phyloP scores from a whole-genome alignment of 1,284 basidiomycete species.

The Ceratobasidium sp. region DNA sequence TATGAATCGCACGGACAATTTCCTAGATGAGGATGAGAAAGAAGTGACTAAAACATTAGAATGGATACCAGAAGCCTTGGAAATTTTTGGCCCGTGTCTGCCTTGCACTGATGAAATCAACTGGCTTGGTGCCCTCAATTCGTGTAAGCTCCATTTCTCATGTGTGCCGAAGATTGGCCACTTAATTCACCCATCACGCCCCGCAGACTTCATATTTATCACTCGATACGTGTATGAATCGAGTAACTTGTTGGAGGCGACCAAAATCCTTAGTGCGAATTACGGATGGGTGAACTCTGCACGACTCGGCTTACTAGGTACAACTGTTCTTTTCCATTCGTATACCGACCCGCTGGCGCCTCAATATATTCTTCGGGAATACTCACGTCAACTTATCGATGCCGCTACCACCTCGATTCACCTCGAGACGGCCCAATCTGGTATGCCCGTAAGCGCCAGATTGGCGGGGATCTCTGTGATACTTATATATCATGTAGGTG shows the following conservation, averaged over 20 bases:
- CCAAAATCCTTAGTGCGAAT: neutral
- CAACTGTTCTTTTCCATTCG: constrained; percentile 1
- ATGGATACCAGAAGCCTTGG: constrained; percentile 2
- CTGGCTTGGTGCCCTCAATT: neutral
- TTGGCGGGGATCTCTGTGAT: constrained; percentile 12
- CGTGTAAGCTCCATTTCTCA: constrained; percentile 7
- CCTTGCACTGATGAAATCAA: neutral
- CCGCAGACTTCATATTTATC: neutral
- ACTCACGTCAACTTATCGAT: neutral
- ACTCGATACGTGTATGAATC: constrained; percentile 20
- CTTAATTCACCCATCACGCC: neutral
- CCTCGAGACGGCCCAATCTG: constrained; percentile 6
- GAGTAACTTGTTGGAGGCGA: neutral
- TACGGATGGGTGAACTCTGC: neutral
- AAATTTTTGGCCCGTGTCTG: neutral
- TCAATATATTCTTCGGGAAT: neutral
- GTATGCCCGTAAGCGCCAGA: neutral
- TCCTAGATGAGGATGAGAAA: constrained; percentile 25
- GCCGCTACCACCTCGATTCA: neutral
- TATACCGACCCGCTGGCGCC: neutral
- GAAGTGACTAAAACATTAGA: neutral
- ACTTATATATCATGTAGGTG: constrained; percentile 13
- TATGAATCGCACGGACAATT: neutral
- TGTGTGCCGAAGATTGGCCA: neutral
- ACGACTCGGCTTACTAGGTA: constrained; percentile 7